These are phyloP conservation scores for Vishniacozyma victoriae DNA, from an alignment of 768 basidiomycete species.

Conservation along the genomic window DNA sequence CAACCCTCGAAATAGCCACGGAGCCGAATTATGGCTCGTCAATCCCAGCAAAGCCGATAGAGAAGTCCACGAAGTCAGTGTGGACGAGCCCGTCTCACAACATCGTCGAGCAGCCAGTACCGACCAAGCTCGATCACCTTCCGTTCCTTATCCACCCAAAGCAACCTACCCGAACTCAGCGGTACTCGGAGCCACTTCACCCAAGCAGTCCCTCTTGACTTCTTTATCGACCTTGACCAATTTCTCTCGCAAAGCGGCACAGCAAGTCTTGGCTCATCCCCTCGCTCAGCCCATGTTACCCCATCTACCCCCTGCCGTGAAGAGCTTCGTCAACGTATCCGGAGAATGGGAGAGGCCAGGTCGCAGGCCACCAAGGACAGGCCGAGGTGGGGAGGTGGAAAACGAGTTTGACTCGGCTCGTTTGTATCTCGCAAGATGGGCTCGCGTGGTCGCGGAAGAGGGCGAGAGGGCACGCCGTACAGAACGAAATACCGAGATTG, in stretches of 20 bases:
- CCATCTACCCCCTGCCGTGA: conserved; percentile 89
- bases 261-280: conserved; percentile 90
- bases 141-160: conserved; percentile 24
- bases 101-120: conserved; percentile 7
- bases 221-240: conserved; percentile 92
- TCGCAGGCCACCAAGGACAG: conserved; percentile 58
- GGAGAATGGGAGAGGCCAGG: conserved; percentile 72
- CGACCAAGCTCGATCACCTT: neutral
- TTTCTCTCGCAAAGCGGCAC: conserved; percentile 85
- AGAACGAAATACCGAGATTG: conserved; percentile 53
- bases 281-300: conserved; percentile 93
- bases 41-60: conserved; percentile 91
- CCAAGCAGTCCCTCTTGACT: conserved; percentile 61
- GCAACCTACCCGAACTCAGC: conserved; percentile 26
- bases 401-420: conserved; percentile 95
- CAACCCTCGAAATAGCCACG: conserved; percentile 40
- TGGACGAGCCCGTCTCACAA: conserved; percentile 27
- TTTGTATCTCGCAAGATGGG: conserved; percentile 95
- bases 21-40: conserved; percentile 78
- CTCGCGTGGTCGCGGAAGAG: conserved; percentile 87
- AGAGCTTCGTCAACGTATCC: conserved; percentile 77
- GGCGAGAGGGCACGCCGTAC: conserved; percentile 79
- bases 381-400: conserved; percentile 50
- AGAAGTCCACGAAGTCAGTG: conserved; percentile 69
- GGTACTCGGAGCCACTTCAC: conserved; percentile 14